Evolutionary conservation across 2,329 filamentous ascomycete genomes (phyloP), one percentile per base, ranked within the genome.

Genomic region (Paracoccidioides lutzii): DNA sequence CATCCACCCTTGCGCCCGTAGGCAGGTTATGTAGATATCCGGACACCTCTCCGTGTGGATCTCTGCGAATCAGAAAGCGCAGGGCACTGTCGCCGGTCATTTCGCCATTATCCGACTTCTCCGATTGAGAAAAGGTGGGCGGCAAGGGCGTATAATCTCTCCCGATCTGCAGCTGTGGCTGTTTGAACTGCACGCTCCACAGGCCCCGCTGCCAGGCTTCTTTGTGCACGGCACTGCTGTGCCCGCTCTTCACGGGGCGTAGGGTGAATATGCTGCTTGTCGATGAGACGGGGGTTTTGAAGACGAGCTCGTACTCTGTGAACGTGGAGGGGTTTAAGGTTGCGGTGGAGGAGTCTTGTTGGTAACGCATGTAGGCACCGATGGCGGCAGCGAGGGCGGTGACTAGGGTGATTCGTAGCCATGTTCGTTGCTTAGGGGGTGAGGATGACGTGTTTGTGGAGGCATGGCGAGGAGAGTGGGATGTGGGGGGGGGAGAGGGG

Each of bases 111-210:
- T 61, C 57, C 4, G 66, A 68, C 62, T 14, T 14, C 28, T 22
- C 10, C 32, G 69, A 64, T 7, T 10, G n/a, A 12, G 37, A 2
- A 32, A 53, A 22, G 22, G 22, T 32, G 0, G 82, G 78, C 0
- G 89, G 91, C 0, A 98, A 75, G 0, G 91, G 90, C 3, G 93
- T 97, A 71, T 98, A 98, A 57, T 89, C 84, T 59, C 93, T 76
- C 45, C 88, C 88, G 63, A 98, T 95, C 71, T 96, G 90, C 56
- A 97, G 73, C 68, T 95, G 84, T 2, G 93, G 93, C 73, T 97
- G 93, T 73, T 95, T 95, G 66, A 95, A 83, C 74, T 96, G 87
- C 38, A 97, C 85, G 59, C 85, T 90, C 86, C 89, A 95, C 44
- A 94, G 78, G 4, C 87, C 85, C 55, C 80, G 76, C 45, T 71